Percentiles rank a stretch among this genome's conserved stretches.
phyloP scores from a whole-genome alignment of 768 basidiomycete genomes.

The Mycena belliarum region DNA sequence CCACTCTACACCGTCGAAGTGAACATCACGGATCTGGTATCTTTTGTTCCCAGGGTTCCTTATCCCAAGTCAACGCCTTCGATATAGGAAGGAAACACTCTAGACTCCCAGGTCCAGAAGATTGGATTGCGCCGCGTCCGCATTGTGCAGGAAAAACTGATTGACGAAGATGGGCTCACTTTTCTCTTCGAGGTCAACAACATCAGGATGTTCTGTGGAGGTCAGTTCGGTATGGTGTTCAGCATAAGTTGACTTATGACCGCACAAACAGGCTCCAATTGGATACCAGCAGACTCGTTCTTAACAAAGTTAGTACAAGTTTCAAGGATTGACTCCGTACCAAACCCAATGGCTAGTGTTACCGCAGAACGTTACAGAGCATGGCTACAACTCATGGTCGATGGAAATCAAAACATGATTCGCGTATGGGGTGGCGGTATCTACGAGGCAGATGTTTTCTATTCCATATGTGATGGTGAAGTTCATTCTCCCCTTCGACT shows the following conservation, averaged over 20 bases:
- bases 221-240: conserved; percentile 31
- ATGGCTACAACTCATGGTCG: conserved; percentile 84
- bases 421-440: conserved; percentile 84
- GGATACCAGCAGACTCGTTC: conserved; percentile 95
- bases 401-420: conserved; percentile 92
- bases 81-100: conserved; percentile 46
- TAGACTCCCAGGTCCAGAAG: conserved; percentile 56
- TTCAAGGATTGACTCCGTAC: not conserved
- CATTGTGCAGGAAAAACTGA: conserved; percentile 78
- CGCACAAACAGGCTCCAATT: conserved; percentile 65
- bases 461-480: not conserved
- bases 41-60: conserved; percentile 15
- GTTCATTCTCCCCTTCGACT: not conserved
- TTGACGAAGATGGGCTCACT: conserved; percentile 73
- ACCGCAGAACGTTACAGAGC: conserved; percentile 60
- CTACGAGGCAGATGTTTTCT: not conserved
- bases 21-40: conserved; percentile 54
- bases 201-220: conserved; percentile 84
- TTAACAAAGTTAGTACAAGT: conserved; percentile 60
- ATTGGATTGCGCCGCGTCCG: conserved; percentile 80
- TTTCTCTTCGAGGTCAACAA: conserved; percentile 95
- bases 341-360: conserved; percentile 32
- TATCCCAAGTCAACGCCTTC: not conserved
- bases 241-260: not conserved
- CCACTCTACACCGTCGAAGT: conserved; percentile 70